phyloP scores from a whole-genome alignment of 345 rosid genomes.

The Euphorbia peplus region DNA sequence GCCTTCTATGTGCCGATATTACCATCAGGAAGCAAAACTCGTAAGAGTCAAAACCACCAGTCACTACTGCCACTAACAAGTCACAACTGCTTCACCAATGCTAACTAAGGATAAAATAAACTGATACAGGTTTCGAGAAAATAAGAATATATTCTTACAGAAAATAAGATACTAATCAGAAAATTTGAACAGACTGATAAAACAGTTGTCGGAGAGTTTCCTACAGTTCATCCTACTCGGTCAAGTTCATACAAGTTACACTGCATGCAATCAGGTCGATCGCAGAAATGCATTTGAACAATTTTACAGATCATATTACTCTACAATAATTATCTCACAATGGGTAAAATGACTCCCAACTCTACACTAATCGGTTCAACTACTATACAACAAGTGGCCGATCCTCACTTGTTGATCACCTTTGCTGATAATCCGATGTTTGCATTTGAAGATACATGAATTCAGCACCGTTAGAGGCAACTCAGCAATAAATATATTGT shows the following conservation, averaged over 20 bases:
- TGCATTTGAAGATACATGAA: not conserved
- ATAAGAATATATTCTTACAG: not conserved
- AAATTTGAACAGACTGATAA: too few species aligned
- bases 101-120: not conserved
- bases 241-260: not conserved
- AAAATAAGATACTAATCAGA: not conserved
- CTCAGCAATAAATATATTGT: not conserved
- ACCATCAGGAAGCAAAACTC: too few species aligned
- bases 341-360: conserved; percentile 1
- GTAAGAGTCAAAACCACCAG: not conserved
- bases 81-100: not conserved
- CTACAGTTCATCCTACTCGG: not conserved
- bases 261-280: not conserved
- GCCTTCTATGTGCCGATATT: too few species aligned
- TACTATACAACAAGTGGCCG: not conserved
- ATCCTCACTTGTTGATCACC: not conserved
- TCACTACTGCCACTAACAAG: not conserved
- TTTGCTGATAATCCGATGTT: not conserved
- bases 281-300: not conserved
- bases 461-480: not conserved
- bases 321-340: not conserved
- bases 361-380: not conserved
- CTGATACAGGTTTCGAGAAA: not conserved
- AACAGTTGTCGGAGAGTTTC: not conserved
- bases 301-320: not conserved